phyloP scores from a whole-genome alignment of 306 rosid genomes.

The Cicer yamashitae region DNA sequence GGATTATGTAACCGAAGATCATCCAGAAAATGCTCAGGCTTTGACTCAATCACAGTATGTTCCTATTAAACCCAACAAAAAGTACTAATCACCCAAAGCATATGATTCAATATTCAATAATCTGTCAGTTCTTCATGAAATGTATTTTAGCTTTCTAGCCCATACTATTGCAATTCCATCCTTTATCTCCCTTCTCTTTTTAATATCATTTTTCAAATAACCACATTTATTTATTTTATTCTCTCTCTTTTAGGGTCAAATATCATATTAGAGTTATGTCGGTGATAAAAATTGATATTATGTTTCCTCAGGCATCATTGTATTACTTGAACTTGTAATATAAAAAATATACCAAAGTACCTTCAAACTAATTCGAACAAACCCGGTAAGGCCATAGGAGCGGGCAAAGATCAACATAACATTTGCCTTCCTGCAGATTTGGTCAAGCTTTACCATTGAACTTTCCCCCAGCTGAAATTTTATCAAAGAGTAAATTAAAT shows the following conservation, averaged over 20 bases:
- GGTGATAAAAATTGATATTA: slow-evolving; percentile 22
- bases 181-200: slow-evolving; percentile 34
- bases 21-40: slow-evolving; percentile 97
- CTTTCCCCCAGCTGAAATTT: slow-evolving; percentile 77
- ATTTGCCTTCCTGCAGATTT: slow-evolving; percentile 83
- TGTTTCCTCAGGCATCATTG: slow-evolving; percentile 8
- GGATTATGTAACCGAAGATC: slow-evolving; percentile 97
- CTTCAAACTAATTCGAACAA: slow-evolving; percentile 92
- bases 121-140: not conserved
- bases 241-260: slow-evolving; percentile 30
- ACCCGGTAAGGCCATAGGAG: slow-evolving; percentile 94
- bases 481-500: slow-evolving; percentile 43
- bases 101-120: slow-evolving; percentile 30
- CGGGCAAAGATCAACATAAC: slow-evolving; percentile 87
- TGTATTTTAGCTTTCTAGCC: slow-evolving; percentile 36
- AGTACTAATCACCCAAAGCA: slow-evolving; percentile 38
- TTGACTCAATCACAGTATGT: slow-evolving; percentile 91
- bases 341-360: slow-evolving; percentile 51
- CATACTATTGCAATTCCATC: slow-evolving; percentile 36
- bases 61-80: slow-evolving; percentile 65
- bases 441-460: slow-evolving; percentile 89
- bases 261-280: slow-evolving; percentile 19
- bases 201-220: slow-evolving; percentile 30
- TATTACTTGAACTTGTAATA: slow-evolving; percentile 32
- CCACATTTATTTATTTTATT: not conserved